Conservation (phyloP, 768 basidiomycete genomes). For the Tricholoma saponaceum region DNA sequence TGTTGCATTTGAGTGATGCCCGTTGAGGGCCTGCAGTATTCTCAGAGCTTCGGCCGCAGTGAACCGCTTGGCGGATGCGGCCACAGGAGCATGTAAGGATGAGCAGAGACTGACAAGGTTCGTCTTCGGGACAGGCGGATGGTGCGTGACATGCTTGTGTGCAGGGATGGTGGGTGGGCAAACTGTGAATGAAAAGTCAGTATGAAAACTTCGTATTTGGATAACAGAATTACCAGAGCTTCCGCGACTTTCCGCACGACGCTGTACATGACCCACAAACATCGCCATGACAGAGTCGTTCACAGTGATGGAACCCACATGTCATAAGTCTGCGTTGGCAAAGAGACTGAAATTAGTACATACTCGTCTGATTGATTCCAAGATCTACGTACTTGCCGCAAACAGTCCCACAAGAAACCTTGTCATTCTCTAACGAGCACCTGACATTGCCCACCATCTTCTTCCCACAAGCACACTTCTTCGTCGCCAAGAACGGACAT, state of each 20-base stretch:
- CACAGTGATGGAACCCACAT: conserved; percentile 91
- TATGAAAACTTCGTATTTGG: neutral
- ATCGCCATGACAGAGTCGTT: conserved; percentile 76
- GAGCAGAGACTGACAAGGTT: conserved; percentile 68
- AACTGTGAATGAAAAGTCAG: conserved; percentile 30
- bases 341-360: neutral
- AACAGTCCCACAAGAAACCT: conserved; percentile 77
- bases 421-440: conserved; percentile 75
- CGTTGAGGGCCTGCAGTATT: conserved; percentile 39
- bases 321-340: conserved; percentile 46
- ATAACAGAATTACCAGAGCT: conserved; percentile 59
- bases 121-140: conserved; percentile 72
- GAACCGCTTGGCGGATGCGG: conserved; percentile 65
- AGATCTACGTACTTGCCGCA: conserved; percentile 64
- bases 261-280: conserved; percentile 75
- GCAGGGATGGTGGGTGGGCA: conserved; percentile 73
- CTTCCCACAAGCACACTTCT: conserved; percentile 88
- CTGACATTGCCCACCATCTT: conserved; percentile 71
- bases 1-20: conserved; percentile 59
- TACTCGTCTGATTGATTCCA: neutral
- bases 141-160: conserved; percentile 85
- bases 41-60: conserved; percentile 60
- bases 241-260: conserved; percentile 82
- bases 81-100: conserved; percentile 81
- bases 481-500: conserved; percentile 76